phyloP scores from a whole-genome alignment of 2,329 filamentous ascomycete species.

The Endocalyx cinctus region DNA sequence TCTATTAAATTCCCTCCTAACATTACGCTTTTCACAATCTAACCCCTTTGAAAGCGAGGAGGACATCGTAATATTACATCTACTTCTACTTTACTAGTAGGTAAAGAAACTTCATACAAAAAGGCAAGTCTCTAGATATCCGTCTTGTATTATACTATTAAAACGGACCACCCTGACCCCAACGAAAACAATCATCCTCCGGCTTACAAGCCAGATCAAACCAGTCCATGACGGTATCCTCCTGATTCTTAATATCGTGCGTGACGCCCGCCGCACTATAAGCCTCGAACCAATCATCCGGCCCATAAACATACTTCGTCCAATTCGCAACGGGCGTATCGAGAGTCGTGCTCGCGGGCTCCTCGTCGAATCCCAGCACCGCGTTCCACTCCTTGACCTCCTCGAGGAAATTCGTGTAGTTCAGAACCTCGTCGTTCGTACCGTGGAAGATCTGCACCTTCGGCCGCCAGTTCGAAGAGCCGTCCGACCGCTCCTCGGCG shows the following conservation, averaged over 20 bases:
- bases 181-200: conserved; percentile 30
- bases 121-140: too few relatives aligned
- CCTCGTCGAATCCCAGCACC: conserved; percentile 28
- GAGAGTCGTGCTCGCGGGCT: conserved; percentile 20
- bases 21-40: too few relatives aligned
- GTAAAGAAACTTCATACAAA: too few relatives aligned
- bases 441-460: conserved; percentile 57
- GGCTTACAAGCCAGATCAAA: conserved; percentile 31
- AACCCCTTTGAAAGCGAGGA: too few relatives aligned
- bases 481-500: too few relatives aligned
- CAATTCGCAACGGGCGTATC: conserved; percentile 31
- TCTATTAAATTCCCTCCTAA: too few relatives aligned
- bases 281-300: conserved; percentile 33
- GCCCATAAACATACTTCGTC: conserved; percentile 33
- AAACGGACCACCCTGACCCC: conserved; percentile 26
- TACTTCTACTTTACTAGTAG: too few relatives aligned
- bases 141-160: too few relatives aligned
- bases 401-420: conserved; percentile 49
- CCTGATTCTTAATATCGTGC: conserved; percentile 36
- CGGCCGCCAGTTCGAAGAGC: conserved; percentile 44
- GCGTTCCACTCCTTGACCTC: conserved; percentile 50
- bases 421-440: conserved; percentile 44
- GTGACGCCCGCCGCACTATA: conserved; percentile 34
- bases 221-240: conserved; percentile 30
- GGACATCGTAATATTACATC: too few relatives aligned